Percentiles rank a stretch among this genome's conserved stretches.
phyloP scores from a whole-genome alignment of 2,329 filamentous ascomycete species.

The Claviceps africana region DNA sequence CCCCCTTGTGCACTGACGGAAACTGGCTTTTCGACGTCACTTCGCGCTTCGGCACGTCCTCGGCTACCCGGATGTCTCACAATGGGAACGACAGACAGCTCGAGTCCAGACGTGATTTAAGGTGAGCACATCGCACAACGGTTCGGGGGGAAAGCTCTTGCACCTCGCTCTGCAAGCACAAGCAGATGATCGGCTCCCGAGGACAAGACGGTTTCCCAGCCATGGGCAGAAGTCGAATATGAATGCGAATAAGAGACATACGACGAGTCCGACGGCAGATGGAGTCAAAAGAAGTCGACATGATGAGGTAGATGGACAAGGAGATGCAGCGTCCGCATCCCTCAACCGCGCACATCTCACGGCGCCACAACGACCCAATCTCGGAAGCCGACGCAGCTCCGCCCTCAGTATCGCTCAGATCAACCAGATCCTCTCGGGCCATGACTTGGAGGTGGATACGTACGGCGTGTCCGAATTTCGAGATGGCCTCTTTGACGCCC shows the following conservation, averaged over 20 bases:
- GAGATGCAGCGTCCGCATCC: background rate
- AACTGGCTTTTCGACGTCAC: background rate
- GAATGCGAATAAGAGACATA: background rate
- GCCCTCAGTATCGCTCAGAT: slow-evolving; percentile 19
- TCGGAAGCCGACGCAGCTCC: slow-evolving; percentile 13
- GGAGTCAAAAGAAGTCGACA: background rate
- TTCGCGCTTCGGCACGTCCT: background rate
- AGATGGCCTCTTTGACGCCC: slow-evolving; percentile 34
- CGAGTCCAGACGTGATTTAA: background rate
- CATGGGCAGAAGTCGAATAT: background rate
- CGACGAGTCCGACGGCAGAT: background rate
- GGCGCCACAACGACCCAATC: slow-evolving; percentile 3
- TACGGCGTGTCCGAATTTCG: slow-evolving; percentile 30
- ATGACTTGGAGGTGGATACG: slow-evolving; percentile 23
- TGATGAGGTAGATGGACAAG: background rate
- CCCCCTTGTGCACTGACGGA: background rate
- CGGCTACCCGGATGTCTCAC: no score
- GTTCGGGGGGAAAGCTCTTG: background rate
- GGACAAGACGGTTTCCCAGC: background rate
- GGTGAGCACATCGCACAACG: background rate
- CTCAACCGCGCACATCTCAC: slow-evolving; percentile 7
- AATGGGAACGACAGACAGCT: background rate
- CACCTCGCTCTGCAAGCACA: background rate
- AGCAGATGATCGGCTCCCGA: background rate
- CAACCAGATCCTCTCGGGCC: slow-evolving; percentile 19